A percentile compares a stretch with the other conserved stretches of the same genome.
phyloP scores from a whole-genome alignment of 768 basidiomycete genomes.

The Asterophora lycoperdoides region DNA sequence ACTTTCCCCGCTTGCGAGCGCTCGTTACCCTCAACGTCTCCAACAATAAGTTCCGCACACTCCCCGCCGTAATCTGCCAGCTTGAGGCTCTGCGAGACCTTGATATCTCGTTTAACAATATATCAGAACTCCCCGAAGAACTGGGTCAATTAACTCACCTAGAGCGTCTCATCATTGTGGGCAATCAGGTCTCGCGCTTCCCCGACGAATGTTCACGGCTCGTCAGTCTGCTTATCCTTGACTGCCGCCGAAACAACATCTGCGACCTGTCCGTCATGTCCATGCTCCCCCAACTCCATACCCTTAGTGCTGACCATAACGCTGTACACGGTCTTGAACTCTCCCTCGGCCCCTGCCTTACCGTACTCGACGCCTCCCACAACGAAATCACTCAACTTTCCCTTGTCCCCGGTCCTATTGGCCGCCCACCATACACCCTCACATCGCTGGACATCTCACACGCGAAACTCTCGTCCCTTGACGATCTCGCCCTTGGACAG shows the following conservation, averaged over 20 bases:
- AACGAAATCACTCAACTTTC: conserved; percentile 86
- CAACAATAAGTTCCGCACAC: conserved; percentile 83
- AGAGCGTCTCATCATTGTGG: conserved; percentile 75
- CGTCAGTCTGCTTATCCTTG: conserved; percentile 60
- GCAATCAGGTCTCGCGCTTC: conserved; percentile 74
- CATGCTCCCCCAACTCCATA: conserved; percentile 63
- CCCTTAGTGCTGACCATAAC: conserved; percentile 79
- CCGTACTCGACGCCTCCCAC: conserved; percentile 69
- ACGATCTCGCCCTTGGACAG: conserved; percentile 67
- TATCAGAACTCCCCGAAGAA: conserved; percentile 74
- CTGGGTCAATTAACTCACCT: conserved; percentile 68
- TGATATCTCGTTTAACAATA: conserved; percentile 92
- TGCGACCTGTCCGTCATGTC: conserved; percentile 68
- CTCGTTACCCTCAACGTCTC: conserved; percentile 87
- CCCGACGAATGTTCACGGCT: conserved; percentile 59
- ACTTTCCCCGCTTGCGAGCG: conserved; percentile 69
- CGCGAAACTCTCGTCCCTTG: conserved; percentile 81
- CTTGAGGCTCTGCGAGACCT: conserved; percentile 76
- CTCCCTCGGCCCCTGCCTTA: conserved; percentile 61
- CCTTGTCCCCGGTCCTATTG: conserved; percentile 47
- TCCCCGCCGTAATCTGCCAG: conserved; percentile 74
- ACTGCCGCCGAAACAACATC: conserved; percentile 84
- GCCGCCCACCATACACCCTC: conserved; percentile 47
- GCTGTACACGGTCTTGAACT: conserved; percentile 76
- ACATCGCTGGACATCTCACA: conserved; percentile 82